Evolutionary conservation across 2,329 filamentous ascomycete species (phyloP), one percentile per base, ranked within the genome.

Genomic region (Epichloe gansuensis): DNA sequence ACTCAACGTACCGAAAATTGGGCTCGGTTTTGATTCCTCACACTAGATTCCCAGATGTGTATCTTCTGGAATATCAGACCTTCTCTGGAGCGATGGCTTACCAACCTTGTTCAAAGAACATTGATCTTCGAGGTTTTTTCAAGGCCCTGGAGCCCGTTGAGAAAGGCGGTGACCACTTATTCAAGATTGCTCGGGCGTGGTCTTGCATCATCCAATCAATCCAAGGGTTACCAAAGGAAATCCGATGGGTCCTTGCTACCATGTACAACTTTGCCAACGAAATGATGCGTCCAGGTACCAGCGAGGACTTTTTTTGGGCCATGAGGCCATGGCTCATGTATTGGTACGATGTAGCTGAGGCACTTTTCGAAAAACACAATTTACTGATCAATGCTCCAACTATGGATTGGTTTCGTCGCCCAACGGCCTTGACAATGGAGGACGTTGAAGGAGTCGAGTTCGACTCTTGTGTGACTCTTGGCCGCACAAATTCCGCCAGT

Each of bases 161-260:
- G 27, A 23, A 40, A 3, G 38, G 52, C 13, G 54, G 52, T 11
- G 63, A 68, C 46, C 38, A 31, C 11, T 0, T 63, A 13, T 66
- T 66, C 56, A 59, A 54, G 34, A 40, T 53, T 21, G 64, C 64
- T 15, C 60, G 66, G 15, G 46, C 53, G 5, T 68, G 66, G 66
- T 61, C 63, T 5, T 68, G 66, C 49, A 56, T 57, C 9, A 27
- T 59, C 2, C 66, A 68, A 49, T 53, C 58, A 5, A 17, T 27
- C 0, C 5, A 36, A 2, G 9, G 34, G 5, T 51, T 68, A 2
- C 64, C 64, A 15, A 63, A 57, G 44, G 58, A 62, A 35, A 50
- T 67, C 41, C 60, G 66, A 56, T 67, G 58, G 64, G 51, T 67
- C 35, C 60, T 66, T 25, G 57, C 63, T 31, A 59, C 48, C 43